These are phyloP conservation scores for Saccharomyces hybrid DNA, from an alignment of 1,139 yeast genomes.

Conservation along the genomic window DNA sequence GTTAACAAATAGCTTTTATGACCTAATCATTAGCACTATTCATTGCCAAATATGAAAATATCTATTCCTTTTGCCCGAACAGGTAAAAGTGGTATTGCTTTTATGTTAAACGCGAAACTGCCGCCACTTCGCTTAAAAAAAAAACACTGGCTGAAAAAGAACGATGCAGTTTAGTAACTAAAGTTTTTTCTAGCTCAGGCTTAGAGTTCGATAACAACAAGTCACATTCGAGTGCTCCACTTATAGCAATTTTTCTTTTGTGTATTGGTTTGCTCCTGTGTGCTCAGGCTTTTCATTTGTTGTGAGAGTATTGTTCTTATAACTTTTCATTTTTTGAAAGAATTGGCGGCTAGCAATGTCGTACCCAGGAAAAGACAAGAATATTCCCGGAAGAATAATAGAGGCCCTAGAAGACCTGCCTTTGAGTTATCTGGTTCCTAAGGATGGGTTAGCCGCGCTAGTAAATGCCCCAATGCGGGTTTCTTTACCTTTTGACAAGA, in stretches of 20 bases:
- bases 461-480: conserved; percentile 12
- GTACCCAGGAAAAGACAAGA: conserved; percentile 27
- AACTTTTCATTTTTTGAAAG: neutral
- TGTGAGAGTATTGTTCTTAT: neutral
- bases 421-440: conserved; percentile 26
- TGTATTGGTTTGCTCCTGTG: neutral
- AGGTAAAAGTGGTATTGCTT: neutral
- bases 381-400: conserved; percentile 23
- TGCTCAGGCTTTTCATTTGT: neutral
- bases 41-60: neutral
- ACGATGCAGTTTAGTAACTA: neutral
- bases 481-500: conserved; percentile 5
- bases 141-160: neutral
- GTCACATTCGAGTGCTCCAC: neutral
- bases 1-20: neutral
- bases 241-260: neutral
- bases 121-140: neutral
- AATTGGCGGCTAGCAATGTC: conserved; percentile 1
- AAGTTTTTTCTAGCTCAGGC: neutral
- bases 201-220: neutral
- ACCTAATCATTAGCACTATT: neutral
- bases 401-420: conserved; percentile 27
- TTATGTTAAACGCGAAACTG: neutral
- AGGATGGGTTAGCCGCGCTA: conserved; percentile 18
- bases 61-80: neutral